A percentile compares a stretch with the other conserved stretches of the same genome.
These are phyloP conservation scores for Plantago ovata DNA, from an alignment of 257 asterid species.

Conservation along the genomic window DNA sequence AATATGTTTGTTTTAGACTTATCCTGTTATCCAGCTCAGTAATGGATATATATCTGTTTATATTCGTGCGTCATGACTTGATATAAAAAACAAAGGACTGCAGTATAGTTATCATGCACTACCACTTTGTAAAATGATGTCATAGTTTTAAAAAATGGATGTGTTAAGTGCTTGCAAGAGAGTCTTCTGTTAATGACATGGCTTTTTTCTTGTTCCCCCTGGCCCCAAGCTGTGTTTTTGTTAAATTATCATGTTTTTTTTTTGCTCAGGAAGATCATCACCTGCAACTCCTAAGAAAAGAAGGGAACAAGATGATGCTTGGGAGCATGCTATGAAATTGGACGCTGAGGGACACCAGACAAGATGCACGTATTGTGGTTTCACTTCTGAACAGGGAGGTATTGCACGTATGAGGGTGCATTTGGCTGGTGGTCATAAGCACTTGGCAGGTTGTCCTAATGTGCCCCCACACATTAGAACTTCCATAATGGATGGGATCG, in stretches of 20 bases:
- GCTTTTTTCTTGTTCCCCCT: too few species aligned
- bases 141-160: too few species aligned
- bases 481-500: slow-evolving; percentile 24
- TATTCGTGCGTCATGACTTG: too few species aligned
- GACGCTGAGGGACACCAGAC: slow-evolving; percentile 38
- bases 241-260: not conserved
- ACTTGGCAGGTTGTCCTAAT: slow-evolving; percentile 38
- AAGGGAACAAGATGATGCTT: slow-evolving; percentile 37
- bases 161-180: too few species aligned
- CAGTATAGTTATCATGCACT: too few species aligned
- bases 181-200: too few species aligned
- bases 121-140: too few species aligned
- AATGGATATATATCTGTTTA: too few species aligned
- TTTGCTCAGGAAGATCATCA: not conserved
- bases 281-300: slow-evolving; percentile 22
- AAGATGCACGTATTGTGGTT: slow-evolving; percentile 46
- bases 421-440: slow-evolving; percentile 45
- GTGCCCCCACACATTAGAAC: slow-evolving; percentile 34
- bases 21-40: too few species aligned
- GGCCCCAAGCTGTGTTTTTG: too few species aligned
- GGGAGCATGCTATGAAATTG: slow-evolving; percentile 45
- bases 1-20: too few species aligned
- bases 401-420: slow-evolving; percentile 39
- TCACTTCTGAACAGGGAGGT: slow-evolving; percentile 44
- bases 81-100: too few species aligned